Base-by-base conservation (phyloP, 2,329 filamentous ascomycete genomes). In the Fusarium algeriense region DNA sequence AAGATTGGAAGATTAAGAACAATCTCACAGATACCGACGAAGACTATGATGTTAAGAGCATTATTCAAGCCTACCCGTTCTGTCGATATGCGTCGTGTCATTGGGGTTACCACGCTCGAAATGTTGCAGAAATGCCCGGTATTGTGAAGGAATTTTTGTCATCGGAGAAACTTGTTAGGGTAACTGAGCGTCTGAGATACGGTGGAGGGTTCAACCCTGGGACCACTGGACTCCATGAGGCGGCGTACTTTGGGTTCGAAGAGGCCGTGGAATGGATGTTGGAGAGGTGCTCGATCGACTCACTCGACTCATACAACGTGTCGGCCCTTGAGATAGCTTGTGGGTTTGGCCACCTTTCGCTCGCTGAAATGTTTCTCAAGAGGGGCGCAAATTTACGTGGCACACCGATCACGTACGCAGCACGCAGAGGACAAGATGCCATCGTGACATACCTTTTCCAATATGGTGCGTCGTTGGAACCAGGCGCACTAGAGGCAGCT, bases 21-120 rank as follows among this genome's bases (percentile, higher is more conserved):
- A 0, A 61, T 82, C 12, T 15, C 4, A 0, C 26, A 78, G 6
- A 77, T 85, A 13, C 55, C 74, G 2, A 55, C 41, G 8, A 73
- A 63, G 7, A 85, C 82, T 63, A 35, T 80, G 7, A 50, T n/a
- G 48, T 50, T 26, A 50, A 50, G 32, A 50, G 78, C 77, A 1
- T 84, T 84, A 52, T 72, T 84, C 32, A 23, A 37, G 48, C 23
- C n/a, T 50, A 50, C 35, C 20, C 32, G 6, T 20, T 50, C 2
- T 50, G 48, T 50, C 32, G 48, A 35, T 50, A 50, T 50, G 48
- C 48, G 35, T 50, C 48, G 35, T 37, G 32, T 9, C 48, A 50
- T 19, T 50, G 48, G 48, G 48, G 48, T n/a, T 37, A 50, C 12
- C 48, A 50, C 17, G 48, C 48, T 50, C 48, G 48, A 17, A n/a